Evolutionary conservation across 2,329 filamentous ascomycete species (phyloP), one percentile per base, ranked within the genome.

Genomic region (Fusarium lateritium): DNA sequence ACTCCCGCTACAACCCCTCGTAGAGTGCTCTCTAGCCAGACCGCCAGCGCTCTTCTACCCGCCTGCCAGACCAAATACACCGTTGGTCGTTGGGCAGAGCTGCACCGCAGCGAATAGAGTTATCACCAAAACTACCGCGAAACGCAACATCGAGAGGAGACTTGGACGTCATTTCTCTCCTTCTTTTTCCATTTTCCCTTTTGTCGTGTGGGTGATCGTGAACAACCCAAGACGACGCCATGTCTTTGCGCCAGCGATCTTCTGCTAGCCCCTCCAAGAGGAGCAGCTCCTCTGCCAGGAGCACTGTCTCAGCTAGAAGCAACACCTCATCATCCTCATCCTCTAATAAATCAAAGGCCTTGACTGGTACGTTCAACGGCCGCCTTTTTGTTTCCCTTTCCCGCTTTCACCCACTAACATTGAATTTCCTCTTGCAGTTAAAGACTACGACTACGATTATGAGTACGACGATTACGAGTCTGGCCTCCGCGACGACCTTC

Each of bases 41-140:
- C 61, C 71, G 64, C 57, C 63, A 57, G 67, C 68, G 66, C 62
- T 68, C 59, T 65, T 65, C 55, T 66, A 68, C 45, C 61, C 61
- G 62, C 55, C 73, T 75, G 72, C 72, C 72, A 75, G 72, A 75
- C 71, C 68, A 59, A 63, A 47, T 40, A 65, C 61, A 65, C 62
- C 61, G 62, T 47, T 65, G 65, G 70, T 75, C 73, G 72, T 75
- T 75, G 73, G 73, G 73, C 73, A 75, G 73, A 64, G 70, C 73
- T 75, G 73, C 71, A 73, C 65, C 71, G 70, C 72, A 74, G 72
- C 69, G 45, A 59, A 67, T 58, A 63, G 63, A 58, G 62, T 65
- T 46, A 50, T 65, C 59, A 54, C 47, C 62, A 64, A 65, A 73
- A 75, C 58, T 69, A 68, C 53, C 55, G 62, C 56, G 39, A 56